These are phyloP conservation scores for Stachybotrys elegans DNA, from an alignment of 2,329 filamentous ascomycete species.

Conservation along the genomic window DNA sequence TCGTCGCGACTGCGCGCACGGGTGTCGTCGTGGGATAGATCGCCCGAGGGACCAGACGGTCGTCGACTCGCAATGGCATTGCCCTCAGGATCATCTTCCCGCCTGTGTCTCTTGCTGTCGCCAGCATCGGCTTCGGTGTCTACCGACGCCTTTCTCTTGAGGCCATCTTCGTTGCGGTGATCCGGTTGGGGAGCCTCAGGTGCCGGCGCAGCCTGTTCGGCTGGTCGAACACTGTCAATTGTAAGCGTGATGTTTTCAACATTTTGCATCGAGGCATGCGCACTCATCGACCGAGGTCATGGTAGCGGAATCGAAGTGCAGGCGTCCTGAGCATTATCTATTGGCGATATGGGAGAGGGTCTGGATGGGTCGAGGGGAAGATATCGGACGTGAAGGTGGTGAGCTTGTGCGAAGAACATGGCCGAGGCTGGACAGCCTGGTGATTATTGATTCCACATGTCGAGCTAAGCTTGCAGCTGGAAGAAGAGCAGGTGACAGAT, in stretches of 20 bases:
- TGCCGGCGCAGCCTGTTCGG: slow-evolving; percentile 4
- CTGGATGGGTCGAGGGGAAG: no score
- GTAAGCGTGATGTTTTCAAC: not conserved
- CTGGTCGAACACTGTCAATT: slow-evolving; percentile 4
- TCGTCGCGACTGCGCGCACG: slow-evolving; percentile 3
- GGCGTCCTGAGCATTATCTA: not conserved
- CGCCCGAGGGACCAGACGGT: slow-evolving; percentile 2
- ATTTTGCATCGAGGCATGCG: not conserved
- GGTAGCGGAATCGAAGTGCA: not conserved
- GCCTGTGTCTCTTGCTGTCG: slow-evolving; percentile 19
- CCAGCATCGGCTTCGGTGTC: slow-evolving; percentile 12
- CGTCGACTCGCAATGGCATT: slow-evolving; percentile 5
- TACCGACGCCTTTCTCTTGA: slow-evolving; percentile 24
- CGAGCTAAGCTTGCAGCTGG: no score
- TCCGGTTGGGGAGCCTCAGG: slow-evolving; percentile 3
- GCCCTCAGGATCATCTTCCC: slow-evolving; percentile 12
- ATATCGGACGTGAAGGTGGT: no score
- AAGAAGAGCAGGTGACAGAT: no score
- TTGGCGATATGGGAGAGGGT: no score
- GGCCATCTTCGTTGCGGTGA: slow-evolving; percentile 7
- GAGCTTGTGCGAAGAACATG: no score
- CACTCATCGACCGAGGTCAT: slow-evolving; percentile 1
- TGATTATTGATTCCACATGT: no score
- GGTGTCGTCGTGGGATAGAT: slow-evolving; percentile 8
- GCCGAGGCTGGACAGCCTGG: no score